Evolutionary conservation across 306 rosid species (phyloP).

Genomic region (Prunus davidiana): DNA sequence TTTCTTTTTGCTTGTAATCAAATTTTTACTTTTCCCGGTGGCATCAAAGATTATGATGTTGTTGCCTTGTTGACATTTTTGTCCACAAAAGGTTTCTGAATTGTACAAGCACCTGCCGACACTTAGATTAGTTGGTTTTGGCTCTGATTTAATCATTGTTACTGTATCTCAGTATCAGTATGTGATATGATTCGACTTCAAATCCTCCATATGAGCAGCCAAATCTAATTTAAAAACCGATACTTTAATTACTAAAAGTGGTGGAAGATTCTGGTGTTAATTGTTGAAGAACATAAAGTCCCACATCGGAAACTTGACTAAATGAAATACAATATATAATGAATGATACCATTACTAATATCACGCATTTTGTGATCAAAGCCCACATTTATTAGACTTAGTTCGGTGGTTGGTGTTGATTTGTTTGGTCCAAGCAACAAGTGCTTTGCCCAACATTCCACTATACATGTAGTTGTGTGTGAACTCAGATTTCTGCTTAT

Average conservation of each 20-base stretch:
- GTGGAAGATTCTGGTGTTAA: background rate
- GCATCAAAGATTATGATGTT: slow-evolving; percentile 3
- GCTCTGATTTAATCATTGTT: background rate
- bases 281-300: no score
- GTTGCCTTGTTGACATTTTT: background rate
- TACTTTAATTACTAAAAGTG: background rate
- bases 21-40: background rate
- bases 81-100: slow-evolving; percentile 11
- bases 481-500: no score
- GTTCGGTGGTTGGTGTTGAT: no score
- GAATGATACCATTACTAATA: no score
- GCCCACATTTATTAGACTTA: no score
- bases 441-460: no score
- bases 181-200: background rate
- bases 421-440: no score
- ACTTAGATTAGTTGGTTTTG: background rate
- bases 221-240: background rate
- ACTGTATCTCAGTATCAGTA: background rate
- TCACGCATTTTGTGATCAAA: no score
- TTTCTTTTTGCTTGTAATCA: background rate
- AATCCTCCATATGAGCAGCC: background rate
- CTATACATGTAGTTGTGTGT: no score
- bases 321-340: no score
- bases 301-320: no score
- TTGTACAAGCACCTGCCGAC: background rate